phyloP scores from a whole-genome alignment of 2,329 filamentous ascomycete species.

The Aureobasidium sp. region DNA sequence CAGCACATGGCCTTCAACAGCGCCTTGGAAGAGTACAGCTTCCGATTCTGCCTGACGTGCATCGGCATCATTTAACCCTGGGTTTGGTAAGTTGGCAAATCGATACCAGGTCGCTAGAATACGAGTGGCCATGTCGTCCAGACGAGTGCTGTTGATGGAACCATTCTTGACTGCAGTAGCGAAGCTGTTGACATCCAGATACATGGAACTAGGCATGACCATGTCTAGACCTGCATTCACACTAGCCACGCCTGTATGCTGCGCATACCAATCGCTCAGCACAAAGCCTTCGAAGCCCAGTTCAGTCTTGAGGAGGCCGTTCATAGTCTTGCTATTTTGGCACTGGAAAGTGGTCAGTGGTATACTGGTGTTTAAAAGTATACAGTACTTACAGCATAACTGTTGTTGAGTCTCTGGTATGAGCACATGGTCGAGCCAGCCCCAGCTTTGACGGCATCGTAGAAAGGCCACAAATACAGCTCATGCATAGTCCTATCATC shows the following conservation, averaged over 20 bases:
- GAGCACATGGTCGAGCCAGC: slow-evolving; percentile 25
- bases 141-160: slow-evolving; percentile 20
- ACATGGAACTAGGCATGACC: slow-evolving; percentile 20
- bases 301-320: slow-evolving; percentile 58
- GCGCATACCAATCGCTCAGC: slow-evolving; percentile 29
- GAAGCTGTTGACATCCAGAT: slow-evolving; percentile 18
- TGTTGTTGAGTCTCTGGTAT: no score
- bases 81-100: slow-evolving; percentile 13
- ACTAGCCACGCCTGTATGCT: slow-evolving; percentile 21
- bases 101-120: slow-evolving; percentile 22
- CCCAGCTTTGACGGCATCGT: slow-evolving; percentile 57
- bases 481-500: slow-evolving; percentile 19
- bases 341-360: slow-evolving; percentile 40
- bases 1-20: slow-evolving; percentile 54
- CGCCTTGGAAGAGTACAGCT: slow-evolving; percentile 44
- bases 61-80: slow-evolving; percentile 35
- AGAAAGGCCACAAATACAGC: slow-evolving; percentile 45
- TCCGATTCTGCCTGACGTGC: slow-evolving; percentile 44
- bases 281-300: slow-evolving; percentile 28
- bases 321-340: slow-evolving; percentile 52
- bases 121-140: slow-evolving; percentile 27
- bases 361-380: no score
- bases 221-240: slow-evolving; percentile 25
- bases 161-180: slow-evolving; percentile 25
- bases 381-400: no score